phyloP scores from a whole-genome alignment of 1,284 basidiomycete species.

The Pulveroboletus sp. region DNA sequence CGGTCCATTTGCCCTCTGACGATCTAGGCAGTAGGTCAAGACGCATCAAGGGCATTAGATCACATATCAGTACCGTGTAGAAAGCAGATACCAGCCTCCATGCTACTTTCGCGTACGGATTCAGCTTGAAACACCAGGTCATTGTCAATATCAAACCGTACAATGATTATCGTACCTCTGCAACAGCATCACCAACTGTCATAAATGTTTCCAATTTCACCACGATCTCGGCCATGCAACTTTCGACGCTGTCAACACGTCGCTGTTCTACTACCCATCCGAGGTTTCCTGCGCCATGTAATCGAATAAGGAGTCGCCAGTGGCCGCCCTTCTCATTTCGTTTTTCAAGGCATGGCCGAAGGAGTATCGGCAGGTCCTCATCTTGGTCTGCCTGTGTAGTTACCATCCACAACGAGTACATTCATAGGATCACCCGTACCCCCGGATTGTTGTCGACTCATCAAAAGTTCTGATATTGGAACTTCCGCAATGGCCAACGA shows the following conservation, averaged over 20 bases:
- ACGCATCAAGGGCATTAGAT: neutral
- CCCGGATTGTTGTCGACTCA: neutral
- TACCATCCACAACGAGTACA: neutral
- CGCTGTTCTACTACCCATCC: neutral
- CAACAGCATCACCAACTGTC: conserved; percentile 22
- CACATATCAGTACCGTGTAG: conserved; percentile 24
- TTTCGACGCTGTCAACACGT: conserved; percentile 7
- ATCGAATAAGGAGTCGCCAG: conserved; percentile 27
- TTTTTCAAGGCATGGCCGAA: conserved; percentile 14
- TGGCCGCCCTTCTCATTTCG: neutral
- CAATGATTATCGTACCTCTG: conserved; percentile 17
- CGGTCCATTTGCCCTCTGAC: conserved; percentile 31
- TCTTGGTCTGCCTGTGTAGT: conserved; percentile 9
- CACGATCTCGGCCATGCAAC: conserved; percentile 27
- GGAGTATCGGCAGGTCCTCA: conserved; percentile 19
- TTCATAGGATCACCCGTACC: conserved; percentile 6
- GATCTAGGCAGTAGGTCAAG: conserved; percentile 24
- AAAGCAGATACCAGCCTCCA: conserved; percentile 31
- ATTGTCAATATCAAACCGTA: neutral
- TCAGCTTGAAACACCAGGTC: conserved; percentile 11
- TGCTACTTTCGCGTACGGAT: conserved; percentile 30
- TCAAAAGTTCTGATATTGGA: conserved; percentile 23
- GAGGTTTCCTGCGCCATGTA: conserved; percentile 16
- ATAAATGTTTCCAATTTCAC: conserved; percentile 30
- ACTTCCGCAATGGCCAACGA: conserved; percentile 18